phyloP scores from a whole-genome alignment of 306 rosid genomes.

The barrel medic (Medicago truncatula) region DNA sequence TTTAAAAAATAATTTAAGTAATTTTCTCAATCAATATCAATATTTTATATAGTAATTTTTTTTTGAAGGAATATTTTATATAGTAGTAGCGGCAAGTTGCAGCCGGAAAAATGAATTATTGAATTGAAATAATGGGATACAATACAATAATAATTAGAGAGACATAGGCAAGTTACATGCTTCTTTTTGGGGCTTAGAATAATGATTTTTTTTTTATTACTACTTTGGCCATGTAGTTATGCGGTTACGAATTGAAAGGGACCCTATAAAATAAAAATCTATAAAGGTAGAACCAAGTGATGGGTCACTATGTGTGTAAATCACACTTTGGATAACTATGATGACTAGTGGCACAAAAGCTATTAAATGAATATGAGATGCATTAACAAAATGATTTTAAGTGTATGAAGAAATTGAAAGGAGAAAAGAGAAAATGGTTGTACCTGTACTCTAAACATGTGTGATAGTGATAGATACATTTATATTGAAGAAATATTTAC shows the following conservation, averaged over 20 bases:
- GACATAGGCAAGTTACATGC: conserved; percentile 26
- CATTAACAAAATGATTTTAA: conserved; percentile 19
- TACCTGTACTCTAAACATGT: conserved; percentile 1
- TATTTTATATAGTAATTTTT: too few relatives aligned
- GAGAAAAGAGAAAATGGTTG: conserved; percentile 34
- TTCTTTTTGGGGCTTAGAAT: conserved; percentile 34
- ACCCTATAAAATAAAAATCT: conserved; percentile 27
- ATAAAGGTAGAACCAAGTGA: conserved; percentile 41
- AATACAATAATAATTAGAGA: conserved; percentile 9
- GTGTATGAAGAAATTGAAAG: conserved; percentile 24
- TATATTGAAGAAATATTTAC: conserved; percentile 23
- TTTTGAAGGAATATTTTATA: conserved; percentile 3
- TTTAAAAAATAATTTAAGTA: not conserved
- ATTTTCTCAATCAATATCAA: conserved; percentile 1
- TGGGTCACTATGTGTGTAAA: conserved; percentile 26
- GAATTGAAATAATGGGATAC: conserved; percentile 37
- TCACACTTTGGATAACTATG: conserved; percentile 47
- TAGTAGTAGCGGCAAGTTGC: conserved; percentile 31
- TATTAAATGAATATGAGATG: conserved; percentile 34
- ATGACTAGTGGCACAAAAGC: conserved; percentile 43
- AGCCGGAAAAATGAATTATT: conserved; percentile 36
- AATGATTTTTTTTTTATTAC: too few relatives aligned
- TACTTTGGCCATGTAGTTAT: conserved; percentile 2
- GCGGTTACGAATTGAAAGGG: conserved; percentile 35
- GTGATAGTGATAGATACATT: conserved; percentile 42